Conservation (phyloP, 2,329 filamentous ascomycete genomes). For the Penicillium janthinellum region DNA sequence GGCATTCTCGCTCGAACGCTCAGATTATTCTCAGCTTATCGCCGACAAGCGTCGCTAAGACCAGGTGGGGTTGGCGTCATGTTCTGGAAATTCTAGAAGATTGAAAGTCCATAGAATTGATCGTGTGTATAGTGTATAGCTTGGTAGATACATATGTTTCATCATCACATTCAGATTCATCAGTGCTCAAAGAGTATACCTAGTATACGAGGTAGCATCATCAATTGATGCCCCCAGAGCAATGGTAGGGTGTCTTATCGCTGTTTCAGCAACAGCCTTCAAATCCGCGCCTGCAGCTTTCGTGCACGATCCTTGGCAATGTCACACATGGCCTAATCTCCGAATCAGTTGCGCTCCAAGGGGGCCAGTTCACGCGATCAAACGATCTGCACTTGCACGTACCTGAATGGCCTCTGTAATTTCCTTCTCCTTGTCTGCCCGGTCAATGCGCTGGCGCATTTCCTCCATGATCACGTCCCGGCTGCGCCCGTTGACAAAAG, state of each 20-base stretch:
- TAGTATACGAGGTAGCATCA: background rate
- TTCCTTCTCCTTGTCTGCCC: conserved; percentile 67
- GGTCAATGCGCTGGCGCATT: conserved; percentile 73
- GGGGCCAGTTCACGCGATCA: background rate
- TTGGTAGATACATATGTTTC: background rate
- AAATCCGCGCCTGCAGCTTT: conserved; percentile 55
- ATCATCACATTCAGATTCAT: background rate
- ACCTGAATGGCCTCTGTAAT: conserved; percentile 75
- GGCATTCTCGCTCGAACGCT: background rate
- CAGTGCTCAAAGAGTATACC: background rate
- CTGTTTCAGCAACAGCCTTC: background rate
- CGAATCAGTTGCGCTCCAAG: conserved; percentile 1
- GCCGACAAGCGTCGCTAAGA: conserved; percentile 6
- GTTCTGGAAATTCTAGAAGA: background rate
- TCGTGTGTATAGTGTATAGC: background rate
- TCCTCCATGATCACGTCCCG: conserved; percentile 76
- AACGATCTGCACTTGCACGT: conserved; percentile 29
- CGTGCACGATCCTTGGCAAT: conserved; percentile 78
- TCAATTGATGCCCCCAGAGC: background rate
- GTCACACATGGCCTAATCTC: conserved; percentile 77
- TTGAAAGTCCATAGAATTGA: background rate
- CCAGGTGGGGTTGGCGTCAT: background rate
- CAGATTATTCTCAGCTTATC: background rate
- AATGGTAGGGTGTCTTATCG: background rate
- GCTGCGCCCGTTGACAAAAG: conserved; percentile 83